Evolutionary conservation across 108 stramenopile species (phyloP).

Genomic region (Nitzschia putrida): DNA sequence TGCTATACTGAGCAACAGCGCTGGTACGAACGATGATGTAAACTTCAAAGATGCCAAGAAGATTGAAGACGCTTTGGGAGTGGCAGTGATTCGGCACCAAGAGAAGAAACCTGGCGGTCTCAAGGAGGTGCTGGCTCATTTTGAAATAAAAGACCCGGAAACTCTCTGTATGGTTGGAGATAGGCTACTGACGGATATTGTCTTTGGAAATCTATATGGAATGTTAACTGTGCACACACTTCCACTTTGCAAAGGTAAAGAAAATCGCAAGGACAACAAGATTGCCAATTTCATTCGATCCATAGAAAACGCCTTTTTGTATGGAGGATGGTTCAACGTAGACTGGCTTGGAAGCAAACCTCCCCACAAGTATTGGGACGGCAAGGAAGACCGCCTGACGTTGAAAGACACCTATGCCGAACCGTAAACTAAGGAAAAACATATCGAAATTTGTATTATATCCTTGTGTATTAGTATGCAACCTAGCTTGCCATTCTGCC

Average conservation of each 20-base stretch:
- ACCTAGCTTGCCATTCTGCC: too few species aligned
- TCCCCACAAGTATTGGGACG: conserved; percentile 64
- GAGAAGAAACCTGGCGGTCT: conserved; percentile 93
- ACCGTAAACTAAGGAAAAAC: too few species aligned
- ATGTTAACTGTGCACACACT: conserved; percentile 92
- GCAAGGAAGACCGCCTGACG: too few species aligned
- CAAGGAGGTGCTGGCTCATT: conserved; percentile 77
- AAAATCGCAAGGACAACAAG: conserved; percentile 75
- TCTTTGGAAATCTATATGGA: conserved; percentile 92
- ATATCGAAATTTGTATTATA: too few species aligned
- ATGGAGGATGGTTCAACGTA: conserved; percentile 73
- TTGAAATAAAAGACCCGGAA: conserved; percentile 72
- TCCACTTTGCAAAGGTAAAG: conserved; percentile 68
- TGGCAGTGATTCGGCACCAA: conserved; percentile 84
- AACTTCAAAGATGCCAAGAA: conserved; percentile 66
- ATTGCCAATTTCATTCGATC: conserved; percentile 64
- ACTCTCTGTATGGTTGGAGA: conserved; percentile 91
- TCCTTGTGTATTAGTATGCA: too few species aligned
- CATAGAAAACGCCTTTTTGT: conserved; percentile 73
- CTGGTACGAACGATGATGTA: conserved; percentile 88
- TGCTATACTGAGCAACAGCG: conserved; percentile 91
- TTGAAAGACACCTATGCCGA: too few species aligned
- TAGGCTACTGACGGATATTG: conserved; percentile 90
- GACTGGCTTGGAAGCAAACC: conserved; percentile 34
- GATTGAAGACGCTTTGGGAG: conserved; percentile 83